Percentiles rank a stretch among this genome's conserved stretches.
phyloP scores from a whole-genome alignment of 208 protist species.

The Porcisia hertigi region DNA sequence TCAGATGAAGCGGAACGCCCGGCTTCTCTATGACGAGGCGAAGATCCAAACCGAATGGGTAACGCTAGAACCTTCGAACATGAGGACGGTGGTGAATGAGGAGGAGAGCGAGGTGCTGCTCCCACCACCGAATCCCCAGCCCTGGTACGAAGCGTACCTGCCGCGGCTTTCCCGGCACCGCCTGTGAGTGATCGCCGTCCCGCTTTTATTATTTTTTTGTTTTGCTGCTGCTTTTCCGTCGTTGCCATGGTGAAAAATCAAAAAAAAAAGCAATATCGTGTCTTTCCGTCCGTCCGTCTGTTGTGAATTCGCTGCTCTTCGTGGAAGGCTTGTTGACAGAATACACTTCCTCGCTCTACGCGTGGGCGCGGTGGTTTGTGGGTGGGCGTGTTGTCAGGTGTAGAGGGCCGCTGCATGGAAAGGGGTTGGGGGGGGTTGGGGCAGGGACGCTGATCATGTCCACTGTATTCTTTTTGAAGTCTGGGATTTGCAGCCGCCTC shows the following conservation, averaged over 20 bases:
- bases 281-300: neutral
- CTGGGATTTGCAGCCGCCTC: neutral
- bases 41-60: constrained; percentile 61
- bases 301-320: neutral
- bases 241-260: neutral
- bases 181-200: neutral
- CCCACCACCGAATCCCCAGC: constrained; percentile 17
- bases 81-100: constrained; percentile 10
- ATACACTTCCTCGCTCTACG: neutral
- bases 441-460: neutral
- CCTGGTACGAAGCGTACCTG: constrained; percentile 31
- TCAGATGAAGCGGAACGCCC: constrained; percentile 24
- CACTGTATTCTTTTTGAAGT: neutral
- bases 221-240: neutral
- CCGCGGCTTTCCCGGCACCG: constrained; percentile 11
- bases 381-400: neutral
- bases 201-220: neutral
- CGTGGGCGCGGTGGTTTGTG: neutral
- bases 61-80: constrained; percentile 33
- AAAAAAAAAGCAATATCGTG: neutral
- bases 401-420: neutral
- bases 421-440: neutral
- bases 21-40: constrained; percentile 29
- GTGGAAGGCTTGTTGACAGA: neutral
- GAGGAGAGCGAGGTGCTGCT: constrained; percentile 20